Evolutionary conservation across 768 basidiomycete genomes (phyloP), one percentile per base, ranked within the genome.

Genomic region (Floccularia luteovirens): DNA sequence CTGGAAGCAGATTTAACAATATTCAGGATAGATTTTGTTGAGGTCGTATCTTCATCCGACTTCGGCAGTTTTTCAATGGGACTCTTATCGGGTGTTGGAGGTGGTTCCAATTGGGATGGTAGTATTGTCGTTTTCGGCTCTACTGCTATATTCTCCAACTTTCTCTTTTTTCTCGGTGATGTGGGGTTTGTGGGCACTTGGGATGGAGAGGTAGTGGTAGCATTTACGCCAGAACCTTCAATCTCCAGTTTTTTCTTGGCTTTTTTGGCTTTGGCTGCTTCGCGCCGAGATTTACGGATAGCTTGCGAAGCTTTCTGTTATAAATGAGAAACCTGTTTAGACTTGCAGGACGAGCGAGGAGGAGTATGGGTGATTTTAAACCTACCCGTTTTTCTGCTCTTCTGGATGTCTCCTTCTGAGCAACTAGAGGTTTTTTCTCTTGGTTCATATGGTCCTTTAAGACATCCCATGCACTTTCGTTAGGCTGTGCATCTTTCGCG

Each of bases 381-480:
- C 69, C 17, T 49, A 81, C 85, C 59, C 77, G 70, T 57, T 82
- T 85, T 45, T 73, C 59, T 3, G 73, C 73, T 36, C 82, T 72
- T 48, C 76, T 84, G 2, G 82, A 86, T 20, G 46, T 57, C 30
- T 45, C 55, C 24, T 44, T 43, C 6, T 48, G 41, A 5, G 46
- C 35, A 5, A 50, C 47, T 5, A 53, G 43, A n/a, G 55, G 45
- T 13, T 59, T 51, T 14, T 54, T 50, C 37, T 60, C 51, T 37
- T 59, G 49, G 24, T 54, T 54, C 4, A 52, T 47, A 12, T 55
- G 45, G 14, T 51, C 45, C 39, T 51, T 54, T 3, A 67, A 41
- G n/a, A 75, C 48, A 38, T 70, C 63, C 57, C 69, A 68, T 12
- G 78, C 76, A 44, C 73, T 71, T 16, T 62, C 61, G 10, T 63